Conservation (phyloP, 2,329 filamentous ascomycete species). For the Sclerotinia spermophila region DNA sequence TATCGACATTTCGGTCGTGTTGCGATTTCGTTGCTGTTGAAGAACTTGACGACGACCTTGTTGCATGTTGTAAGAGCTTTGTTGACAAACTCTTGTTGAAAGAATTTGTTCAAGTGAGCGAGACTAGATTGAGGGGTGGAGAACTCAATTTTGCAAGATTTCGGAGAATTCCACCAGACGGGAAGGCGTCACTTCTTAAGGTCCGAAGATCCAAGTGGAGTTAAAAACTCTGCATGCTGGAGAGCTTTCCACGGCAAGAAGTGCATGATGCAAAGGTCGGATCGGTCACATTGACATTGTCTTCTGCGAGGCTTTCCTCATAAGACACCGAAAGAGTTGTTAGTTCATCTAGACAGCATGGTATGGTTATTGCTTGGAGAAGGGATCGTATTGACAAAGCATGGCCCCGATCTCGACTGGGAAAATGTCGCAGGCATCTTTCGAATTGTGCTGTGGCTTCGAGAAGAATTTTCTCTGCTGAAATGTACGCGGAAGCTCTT, state of each 20-base stretch:
- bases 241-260: not conserved
- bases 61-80: not conserved
- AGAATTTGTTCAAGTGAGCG: not conserved
- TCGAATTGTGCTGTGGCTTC: not conserved
- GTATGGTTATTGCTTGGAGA: constrained; percentile 64
- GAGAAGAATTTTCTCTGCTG: not conserved
- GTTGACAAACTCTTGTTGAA: not conserved
- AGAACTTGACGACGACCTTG: not conserved
- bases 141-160: not conserved
- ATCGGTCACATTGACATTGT: not conserved
- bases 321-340: not conserved
- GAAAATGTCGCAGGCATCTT: not conserved
- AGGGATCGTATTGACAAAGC: constrained; percentile 67
- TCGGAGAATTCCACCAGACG: not conserved
- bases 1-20: not conserved
- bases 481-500: not conserved
- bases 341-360: not conserved
- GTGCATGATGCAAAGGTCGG: not conserved
- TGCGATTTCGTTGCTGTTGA: not conserved
- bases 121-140: not conserved
- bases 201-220: not conserved
- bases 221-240: no score
- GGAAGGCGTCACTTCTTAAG: not conserved
- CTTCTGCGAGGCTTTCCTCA: not conserved
- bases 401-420: not conserved